Percentiles rank a stretch among this genome's conserved stretches.
phyloP scores from a whole-genome alignment of 176 grass and related monocot species.

The Zea mays region Zm-B73-REFERENCE-NAM-5.0 NC_050101.1:100718501-100719000 shows the following conservation, averaged over 20 bases:
- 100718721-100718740: slow-evolving; percentile 82
- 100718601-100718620: slow-evolving; percentile 35
- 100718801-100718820: slow-evolving; percentile 12
- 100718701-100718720: slow-evolving; percentile 80
- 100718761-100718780: slow-evolving; percentile 61
- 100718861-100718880: slow-evolving; percentile 19
- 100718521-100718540: slow-evolving; percentile 64
- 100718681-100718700: slow-evolving; percentile 44
- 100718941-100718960: slow-evolving; percentile 4
- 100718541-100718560: slow-evolving; percentile 69
- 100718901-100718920: slow-evolving; percentile 29
- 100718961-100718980: not conserved
- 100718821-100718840: not conserved
- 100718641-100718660: slow-evolving; percentile 26
- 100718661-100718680: slow-evolving; percentile 48
- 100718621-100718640: slow-evolving; percentile 47
- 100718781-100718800: slow-evolving; percentile 15
- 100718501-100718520: slow-evolving; percentile 59
- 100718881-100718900: slow-evolving; percentile 15
- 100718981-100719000: slow-evolving; percentile 18
- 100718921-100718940: not conserved
- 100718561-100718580: slow-evolving; percentile 82
- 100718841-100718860: slow-evolving; percentile 19
- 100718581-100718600: slow-evolving; percentile 40
- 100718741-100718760: slow-evolving; percentile 86